Evolutionary conservation across 805 yeast species (phyloP).

Genomic region (Yamadazyma sp.): DNA sequence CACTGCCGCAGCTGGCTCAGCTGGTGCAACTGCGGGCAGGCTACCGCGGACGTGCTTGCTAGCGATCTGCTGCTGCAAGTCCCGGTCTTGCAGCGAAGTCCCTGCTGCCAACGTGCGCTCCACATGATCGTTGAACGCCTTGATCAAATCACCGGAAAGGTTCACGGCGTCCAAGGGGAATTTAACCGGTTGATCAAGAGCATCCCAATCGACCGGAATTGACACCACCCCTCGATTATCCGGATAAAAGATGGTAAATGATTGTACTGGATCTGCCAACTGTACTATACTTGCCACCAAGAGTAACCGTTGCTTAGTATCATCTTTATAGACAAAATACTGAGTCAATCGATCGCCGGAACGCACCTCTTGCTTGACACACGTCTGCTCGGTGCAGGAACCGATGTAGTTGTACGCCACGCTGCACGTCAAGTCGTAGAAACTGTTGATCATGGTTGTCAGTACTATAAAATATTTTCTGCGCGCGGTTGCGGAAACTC

Average conservation of each 20-base stretch:
- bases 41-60: not conserved
- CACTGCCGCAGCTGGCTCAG: not conserved
- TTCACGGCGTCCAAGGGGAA: slow-evolving; percentile 25
- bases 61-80: not conserved
- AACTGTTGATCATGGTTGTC: slow-evolving; percentile 20
- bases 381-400: slow-evolving; percentile 7
- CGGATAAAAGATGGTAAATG: slow-evolving; percentile 11
- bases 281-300: slow-evolving; percentile 14
- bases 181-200: slow-evolving; percentile 14
- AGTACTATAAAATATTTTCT: slow-evolving; percentile 4
- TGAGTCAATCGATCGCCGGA: slow-evolving; percentile 8
- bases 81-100: not conserved
- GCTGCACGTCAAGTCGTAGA: slow-evolving; percentile 23
- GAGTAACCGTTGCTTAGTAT: slow-evolving; percentile 10
- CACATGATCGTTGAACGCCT: slow-evolving; percentile 18
- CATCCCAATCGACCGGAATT: slow-evolving; percentile 25
- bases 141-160: slow-evolving; percentile 21
- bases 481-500: not conserved
- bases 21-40: slow-evolving; percentile 5
- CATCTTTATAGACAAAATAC: slow-evolving; percentile 10
- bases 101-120: not conserved
- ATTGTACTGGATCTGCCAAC: slow-evolving; percentile 5
- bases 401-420: slow-evolving; percentile 23
- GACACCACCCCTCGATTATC: slow-evolving; percentile 18
- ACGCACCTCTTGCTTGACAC: slow-evolving; percentile 5